phyloP scores from a whole-genome alignment of 1,139 yeast species.

The Zhuliangozyma blackwelliae region DNA sequence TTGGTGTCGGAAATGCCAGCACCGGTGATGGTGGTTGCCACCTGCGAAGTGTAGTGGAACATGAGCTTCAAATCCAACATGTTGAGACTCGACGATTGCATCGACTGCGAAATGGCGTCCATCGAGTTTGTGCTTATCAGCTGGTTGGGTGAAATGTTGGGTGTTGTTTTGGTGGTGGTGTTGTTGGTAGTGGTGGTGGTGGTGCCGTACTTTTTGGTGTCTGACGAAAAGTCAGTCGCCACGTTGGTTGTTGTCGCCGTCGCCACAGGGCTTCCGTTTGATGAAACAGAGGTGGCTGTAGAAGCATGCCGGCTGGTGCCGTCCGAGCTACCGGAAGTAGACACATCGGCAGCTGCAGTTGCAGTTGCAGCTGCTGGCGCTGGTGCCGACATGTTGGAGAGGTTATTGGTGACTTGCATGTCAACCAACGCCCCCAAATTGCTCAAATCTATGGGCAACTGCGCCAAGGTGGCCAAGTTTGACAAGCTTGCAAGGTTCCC shows the following conservation, averaged over 20 bases:
- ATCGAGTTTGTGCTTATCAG: slow-evolving; percentile 4
- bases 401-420: slow-evolving; percentile 12
- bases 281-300: neutral
- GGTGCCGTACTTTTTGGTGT: neutral
- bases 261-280: neutral
- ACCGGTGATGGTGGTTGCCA: slow-evolving; percentile 81
- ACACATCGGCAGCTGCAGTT: slow-evolving; percentile 2
- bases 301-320: neutral
- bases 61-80: slow-evolving; percentile 75
- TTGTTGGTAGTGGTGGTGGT: neutral
- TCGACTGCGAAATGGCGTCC: slow-evolving; percentile 13
- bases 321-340: neutral
- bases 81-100: slow-evolving; percentile 42
- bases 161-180: slow-evolving; percentile 8
- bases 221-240: neutral
- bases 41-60: slow-evolving; percentile 83
- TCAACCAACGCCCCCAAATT: slow-evolving; percentile 31
- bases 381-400: neutral
- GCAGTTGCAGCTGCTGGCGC: slow-evolving; percentile 1
- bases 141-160: slow-evolving; percentile 27
- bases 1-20: slow-evolving; percentile 87
- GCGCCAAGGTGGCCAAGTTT: slow-evolving; percentile 43
- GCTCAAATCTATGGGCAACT: slow-evolving; percentile 39
- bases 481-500: slow-evolving; percentile 40
- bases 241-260: slow-evolving; percentile 12